Conservation (phyloP, 2,329 filamentous ascomycete species). For the Annulohypoxylon truncatum region DNA sequence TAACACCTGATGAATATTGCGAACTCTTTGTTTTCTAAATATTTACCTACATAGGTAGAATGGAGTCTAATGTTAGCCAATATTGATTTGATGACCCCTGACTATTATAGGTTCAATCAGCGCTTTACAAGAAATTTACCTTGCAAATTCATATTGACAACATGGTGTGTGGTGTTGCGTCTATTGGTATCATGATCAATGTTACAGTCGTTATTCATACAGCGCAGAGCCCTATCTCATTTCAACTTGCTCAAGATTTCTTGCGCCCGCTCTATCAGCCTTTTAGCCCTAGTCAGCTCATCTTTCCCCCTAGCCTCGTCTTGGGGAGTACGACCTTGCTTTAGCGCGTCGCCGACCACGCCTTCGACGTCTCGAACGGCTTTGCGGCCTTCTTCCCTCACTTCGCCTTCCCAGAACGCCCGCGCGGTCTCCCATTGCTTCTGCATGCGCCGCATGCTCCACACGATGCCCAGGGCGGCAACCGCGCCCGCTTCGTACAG, state of each 20-base stretch:
- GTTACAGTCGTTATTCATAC: conserved; percentile 26
- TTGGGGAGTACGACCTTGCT: background rate
- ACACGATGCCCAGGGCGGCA: conserved; percentile 69
- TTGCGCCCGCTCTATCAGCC: conserved; percentile 62
- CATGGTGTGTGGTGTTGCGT: background rate
- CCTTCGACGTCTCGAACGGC: conserved; percentile 68
- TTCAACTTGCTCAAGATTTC: conserved; percentile 61
- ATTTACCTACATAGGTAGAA: no score
- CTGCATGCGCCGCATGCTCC: conserved; percentile 70
- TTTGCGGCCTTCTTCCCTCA: conserved; percentile 74
- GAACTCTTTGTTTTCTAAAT: no score
- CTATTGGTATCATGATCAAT: conserved; percentile 38
- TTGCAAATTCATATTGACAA: background rate
- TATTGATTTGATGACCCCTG: no score
- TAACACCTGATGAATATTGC: no score
- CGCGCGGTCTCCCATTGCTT: conserved; percentile 71
- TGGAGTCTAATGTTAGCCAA: background rate
- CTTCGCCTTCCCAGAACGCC: conserved; percentile 72
- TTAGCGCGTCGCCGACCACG: conserved; percentile 62
- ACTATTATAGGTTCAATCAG: no score
- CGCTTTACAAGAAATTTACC: background rate
- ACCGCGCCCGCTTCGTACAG: conserved; percentile 72
- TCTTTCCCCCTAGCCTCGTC: conserved; percentile 28
- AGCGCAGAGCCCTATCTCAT: conserved; percentile 46
- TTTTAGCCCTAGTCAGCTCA: conserved; percentile 56